These are phyloP conservation scores for Penicillium silybi DNA, from an alignment of 495 filamentous ascomycete genomes.

Conservation along the genomic window DNA sequence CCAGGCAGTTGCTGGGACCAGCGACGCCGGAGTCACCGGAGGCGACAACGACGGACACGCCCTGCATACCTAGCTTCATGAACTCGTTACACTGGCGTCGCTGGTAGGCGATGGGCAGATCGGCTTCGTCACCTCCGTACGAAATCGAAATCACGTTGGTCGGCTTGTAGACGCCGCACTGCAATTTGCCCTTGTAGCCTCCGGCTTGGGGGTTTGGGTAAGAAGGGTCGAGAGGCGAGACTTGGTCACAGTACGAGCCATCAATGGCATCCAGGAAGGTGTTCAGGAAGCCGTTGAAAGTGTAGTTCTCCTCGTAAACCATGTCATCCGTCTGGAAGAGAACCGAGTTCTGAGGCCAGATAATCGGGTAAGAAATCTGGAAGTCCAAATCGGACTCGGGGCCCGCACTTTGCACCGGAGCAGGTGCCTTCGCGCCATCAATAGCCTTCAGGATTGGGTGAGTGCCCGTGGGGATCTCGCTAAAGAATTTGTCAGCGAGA, in stretches of 20 bases:
- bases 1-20: constrained; percentile 38
- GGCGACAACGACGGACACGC: constrained; percentile 57
- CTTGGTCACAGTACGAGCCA: constrained; percentile 51
- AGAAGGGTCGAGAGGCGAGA: constrained; percentile 40
- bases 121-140: constrained; percentile 51
- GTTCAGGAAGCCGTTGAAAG: constrained; percentile 33
- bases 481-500: not conserved
- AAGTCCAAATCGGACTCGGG: constrained; percentile 51
- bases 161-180: constrained; percentile 58
- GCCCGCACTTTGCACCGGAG: constrained; percentile 26
- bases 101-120: constrained; percentile 49
- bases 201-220: constrained; percentile 52
- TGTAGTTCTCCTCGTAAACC: constrained; percentile 44
- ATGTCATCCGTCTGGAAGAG: constrained; percentile 59
- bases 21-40: constrained; percentile 59
- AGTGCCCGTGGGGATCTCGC: constrained; percentile 34
- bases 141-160: constrained; percentile 60
- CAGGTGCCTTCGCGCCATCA: constrained; percentile 41
- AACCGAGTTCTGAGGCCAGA: constrained; percentile 57
- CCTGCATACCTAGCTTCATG: constrained; percentile 64
- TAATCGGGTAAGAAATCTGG: constrained; percentile 46
- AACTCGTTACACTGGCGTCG: constrained; percentile 56
- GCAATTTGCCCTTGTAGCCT: constrained; percentile 54
- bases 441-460: constrained; percentile 38
- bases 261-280: constrained; percentile 60